Base-by-base conservation (phyloP, 2,329 filamentous ascomycete genomes). In the Cladosporium sp. region DNA sequence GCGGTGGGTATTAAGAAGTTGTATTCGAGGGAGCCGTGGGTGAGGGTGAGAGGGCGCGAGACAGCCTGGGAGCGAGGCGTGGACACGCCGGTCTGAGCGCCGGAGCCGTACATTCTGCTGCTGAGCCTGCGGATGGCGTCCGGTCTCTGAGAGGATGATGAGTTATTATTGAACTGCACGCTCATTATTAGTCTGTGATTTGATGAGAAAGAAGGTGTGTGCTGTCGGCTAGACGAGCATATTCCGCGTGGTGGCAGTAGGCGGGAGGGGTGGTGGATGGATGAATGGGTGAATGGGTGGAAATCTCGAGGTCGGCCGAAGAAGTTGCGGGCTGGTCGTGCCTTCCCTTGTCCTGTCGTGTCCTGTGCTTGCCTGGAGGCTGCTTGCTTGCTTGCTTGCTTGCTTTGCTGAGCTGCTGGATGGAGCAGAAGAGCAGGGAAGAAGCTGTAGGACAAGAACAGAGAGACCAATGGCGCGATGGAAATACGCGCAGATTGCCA, bases 11-110 rank as follows among this genome's bases (percentile, higher is more conserved):
- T 87, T 65, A 96, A 84, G 70, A 98, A 93, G 48, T 89, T 92
- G 65, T 94, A 89, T 71, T 98, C 93, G 73, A 98, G 90, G 49
- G 88, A 89, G 69, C 94, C 93, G 72, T 98, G 93, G 59, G 84
- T 80, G 66, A 98, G 80, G 63, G 87, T 89, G 67, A 98, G 83
- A 56, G 93, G 92, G 60, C 93, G 88, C 59, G 96, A 83, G 57
- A 92, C 95, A 59, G 90, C 85, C 62, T 88, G 93, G 51, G 92
- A 95, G 74, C 93, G 86, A 62, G 93, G 93, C 62, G 93, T 98
- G 60, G 91, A 94, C 67, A 95, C 90, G 73, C 93, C 93, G 76
- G 93, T 98, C 74, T 95, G 91, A 55, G 88, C 84, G 73, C 86
- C 88, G 16, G 69, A 69, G 73, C 88, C 88, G 81, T 93, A 94